Evolutionary conservation across 2,329 filamentous ascomycete species (phyloP), one percentile per base, ranked within the genome.

Genomic region (Huntiella abstrusa): DNA sequence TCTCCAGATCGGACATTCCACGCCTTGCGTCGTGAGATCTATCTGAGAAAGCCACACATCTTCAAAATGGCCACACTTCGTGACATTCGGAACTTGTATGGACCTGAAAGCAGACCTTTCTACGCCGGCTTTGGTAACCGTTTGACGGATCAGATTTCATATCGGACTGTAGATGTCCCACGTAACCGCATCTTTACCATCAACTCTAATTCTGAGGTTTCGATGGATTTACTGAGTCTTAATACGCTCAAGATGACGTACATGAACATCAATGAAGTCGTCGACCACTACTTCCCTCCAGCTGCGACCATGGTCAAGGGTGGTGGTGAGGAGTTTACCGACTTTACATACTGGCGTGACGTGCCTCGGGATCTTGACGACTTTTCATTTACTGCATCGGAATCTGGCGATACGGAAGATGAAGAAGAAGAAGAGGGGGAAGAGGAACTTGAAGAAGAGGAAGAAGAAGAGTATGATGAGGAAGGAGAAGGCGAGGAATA

Each of bases 11-110:
- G 91, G 46, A 96, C 87, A 1, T 92, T 96, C 64, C 87, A 92
- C 5, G 92, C 91, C 1, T 64, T 98, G 28, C 73, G 91, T 48
- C 77, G 91, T 41, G 91, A 98, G 59, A 76, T 98, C 4, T 98
- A 98, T 59, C 70, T 98, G 19, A 77, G 91, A 45, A 96, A 98
- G 60, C 92, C 91, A 0, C 87, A 98, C 58, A 85, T 98, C 5
- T 98, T 98, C 74, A 98, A 98, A 64, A 98, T 98, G 92, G 86
- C 91, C 2, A 98, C 91, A 52, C 66, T 98, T 15, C 78, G 91
- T 36, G 91, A 98, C 59, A 96, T 98, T 54, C 78, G 87, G 58
- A 83, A 80, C 49, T 70, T 98, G 0, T 98, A 95, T 57, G 79
- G 77, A 2, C 69, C 75, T 0, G 76, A 81, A 19, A 69, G 75